A percentile compares a stretch with the other conserved stretches of the same genome.
Evolutionary conservation across 2,329 filamentous ascomycete genomes (phyloP).

Genomic region (Ascocoryne sarcoides): DNA sequence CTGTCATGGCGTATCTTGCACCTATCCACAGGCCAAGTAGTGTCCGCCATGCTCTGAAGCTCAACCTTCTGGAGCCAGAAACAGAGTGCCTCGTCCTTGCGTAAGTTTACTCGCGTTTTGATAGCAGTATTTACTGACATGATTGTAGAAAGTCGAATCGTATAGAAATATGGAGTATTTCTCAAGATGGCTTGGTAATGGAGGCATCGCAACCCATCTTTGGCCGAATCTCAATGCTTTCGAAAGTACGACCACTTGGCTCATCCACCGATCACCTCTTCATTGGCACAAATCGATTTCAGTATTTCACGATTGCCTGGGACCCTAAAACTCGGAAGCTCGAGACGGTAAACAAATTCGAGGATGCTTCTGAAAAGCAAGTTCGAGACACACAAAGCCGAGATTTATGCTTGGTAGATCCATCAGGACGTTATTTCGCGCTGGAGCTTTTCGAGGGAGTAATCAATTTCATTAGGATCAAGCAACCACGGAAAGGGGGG

Average conservation of each 20-base stretch:
- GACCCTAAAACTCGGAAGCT: conserved; percentile 47
- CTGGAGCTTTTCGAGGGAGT: conserved; percentile 62
- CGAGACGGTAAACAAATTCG: conserved; percentile 40
- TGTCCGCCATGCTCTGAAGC: conserved; percentile 77
- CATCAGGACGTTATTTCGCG: conserved; percentile 59
- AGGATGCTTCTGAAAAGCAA: conserved; percentile 47
- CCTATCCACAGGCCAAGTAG: conserved; percentile 90
- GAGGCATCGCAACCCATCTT: conserved; percentile 66
- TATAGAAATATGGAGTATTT: conserved; percentile 71
- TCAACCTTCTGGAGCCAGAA: conserved; percentile 63
- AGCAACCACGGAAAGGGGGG: conserved; percentile 43
- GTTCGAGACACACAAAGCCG: conserved; percentile 74
- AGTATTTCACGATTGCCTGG: conserved; percentile 89
- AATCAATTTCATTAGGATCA: conserved; percentile 53
- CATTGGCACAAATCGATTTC: conserved; percentile 79
- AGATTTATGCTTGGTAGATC: conserved; percentile 77
- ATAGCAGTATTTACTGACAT: conserved; percentile 15
- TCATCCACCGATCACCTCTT: conserved; percentile 78
- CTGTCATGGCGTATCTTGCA: conserved; percentile 83
- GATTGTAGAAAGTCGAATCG: conserved; percentile 66
- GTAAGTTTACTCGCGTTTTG: conserved; percentile 44
- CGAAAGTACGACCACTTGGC: conserved; percentile 68
- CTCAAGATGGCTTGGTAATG: conserved; percentile 54
- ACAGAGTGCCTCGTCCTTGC: conserved; percentile 80
- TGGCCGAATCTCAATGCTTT: conserved; percentile 78